phyloP scores from a whole-genome alignment of 352 stramenopile genomes.

The Pythium pyrilobum region DNA sequence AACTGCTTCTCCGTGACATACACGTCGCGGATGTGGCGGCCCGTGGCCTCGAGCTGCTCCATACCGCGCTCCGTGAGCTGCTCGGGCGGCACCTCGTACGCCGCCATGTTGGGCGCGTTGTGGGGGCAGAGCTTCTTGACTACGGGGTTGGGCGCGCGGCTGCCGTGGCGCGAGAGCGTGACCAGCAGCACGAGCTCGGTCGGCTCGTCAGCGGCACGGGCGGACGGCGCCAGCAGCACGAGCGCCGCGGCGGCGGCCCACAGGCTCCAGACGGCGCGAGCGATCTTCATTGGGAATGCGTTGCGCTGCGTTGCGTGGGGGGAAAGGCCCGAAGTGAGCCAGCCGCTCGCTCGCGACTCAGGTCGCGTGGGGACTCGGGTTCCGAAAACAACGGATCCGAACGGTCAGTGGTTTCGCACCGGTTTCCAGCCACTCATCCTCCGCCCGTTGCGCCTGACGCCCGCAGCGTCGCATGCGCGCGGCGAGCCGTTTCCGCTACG shows the following conservation, averaged over 20 bases:
- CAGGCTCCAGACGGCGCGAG: neutral
- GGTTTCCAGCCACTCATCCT: no score
- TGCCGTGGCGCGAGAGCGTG: constrained; percentile 67
- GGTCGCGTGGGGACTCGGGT: no score
- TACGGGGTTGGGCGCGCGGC: constrained; percentile 59
- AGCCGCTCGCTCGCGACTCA: no score
- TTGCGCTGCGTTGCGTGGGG: neutral
- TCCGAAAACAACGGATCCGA: no score
- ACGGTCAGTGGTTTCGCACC: no score
- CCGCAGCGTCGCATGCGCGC: no score
- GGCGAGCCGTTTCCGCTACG: no score
- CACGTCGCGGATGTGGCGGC: constrained; percentile 59
- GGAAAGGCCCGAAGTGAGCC: no score
- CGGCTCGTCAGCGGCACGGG: neutral
- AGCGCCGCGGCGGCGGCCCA: neutral
- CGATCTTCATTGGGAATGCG: neutral
- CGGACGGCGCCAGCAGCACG: no score
- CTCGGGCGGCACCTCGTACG: constrained; percentile 62
- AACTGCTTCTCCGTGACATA: constrained; percentile 65
- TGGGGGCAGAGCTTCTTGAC: constrained; percentile 61
- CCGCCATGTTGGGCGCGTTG: constrained; percentile 48
- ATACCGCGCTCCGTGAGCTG: constrained; percentile 72
- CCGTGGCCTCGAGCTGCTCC: constrained; percentile 60
- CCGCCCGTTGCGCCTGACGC: no score
- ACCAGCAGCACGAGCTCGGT: constrained; percentile 27